Conservation (phyloP, 257 asterid species). For the Osmanthus fragrans region DNA sequence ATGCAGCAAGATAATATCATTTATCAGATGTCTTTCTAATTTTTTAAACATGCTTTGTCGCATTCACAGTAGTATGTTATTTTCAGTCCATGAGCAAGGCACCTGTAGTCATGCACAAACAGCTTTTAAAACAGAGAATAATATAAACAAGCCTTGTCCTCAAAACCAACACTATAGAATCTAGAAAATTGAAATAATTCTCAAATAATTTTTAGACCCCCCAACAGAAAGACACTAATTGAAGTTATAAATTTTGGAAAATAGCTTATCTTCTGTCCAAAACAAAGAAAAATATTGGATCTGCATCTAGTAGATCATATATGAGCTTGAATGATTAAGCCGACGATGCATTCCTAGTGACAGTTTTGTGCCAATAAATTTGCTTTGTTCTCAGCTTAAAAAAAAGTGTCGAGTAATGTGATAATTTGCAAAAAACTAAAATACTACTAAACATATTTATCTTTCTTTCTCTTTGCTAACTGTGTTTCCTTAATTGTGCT, state of each 20-base stretch:
- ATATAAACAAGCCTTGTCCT: background rate
- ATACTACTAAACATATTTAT: background rate
- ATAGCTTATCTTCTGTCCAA: background rate
- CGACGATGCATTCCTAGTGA: background rate
- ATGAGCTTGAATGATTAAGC: background rate
- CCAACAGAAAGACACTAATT: too few species aligned
- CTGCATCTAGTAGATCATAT: background rate
- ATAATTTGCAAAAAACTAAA: background rate
- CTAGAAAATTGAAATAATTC: background rate
- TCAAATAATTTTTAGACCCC: background rate
- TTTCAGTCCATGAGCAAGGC: background rate
- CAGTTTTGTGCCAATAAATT: background rate
- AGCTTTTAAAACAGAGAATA: background rate
- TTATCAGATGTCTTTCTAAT: background rate
- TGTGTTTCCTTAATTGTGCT: background rate
- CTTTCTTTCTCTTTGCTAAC: background rate
- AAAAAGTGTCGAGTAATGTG: background rate
- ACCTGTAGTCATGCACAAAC: background rate
- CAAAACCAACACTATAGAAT: background rate
- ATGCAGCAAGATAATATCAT: background rate
- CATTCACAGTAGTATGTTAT: background rate
- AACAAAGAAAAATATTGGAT: conserved; percentile 1
- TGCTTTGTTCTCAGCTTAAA: background rate
- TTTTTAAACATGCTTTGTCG: background rate
- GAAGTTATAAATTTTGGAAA: background rate